Percentiles rank a stretch among this genome's conserved stretches.
Conservation (phyloP, 805 yeast species). For the Ascoidea rubescens region DNA sequence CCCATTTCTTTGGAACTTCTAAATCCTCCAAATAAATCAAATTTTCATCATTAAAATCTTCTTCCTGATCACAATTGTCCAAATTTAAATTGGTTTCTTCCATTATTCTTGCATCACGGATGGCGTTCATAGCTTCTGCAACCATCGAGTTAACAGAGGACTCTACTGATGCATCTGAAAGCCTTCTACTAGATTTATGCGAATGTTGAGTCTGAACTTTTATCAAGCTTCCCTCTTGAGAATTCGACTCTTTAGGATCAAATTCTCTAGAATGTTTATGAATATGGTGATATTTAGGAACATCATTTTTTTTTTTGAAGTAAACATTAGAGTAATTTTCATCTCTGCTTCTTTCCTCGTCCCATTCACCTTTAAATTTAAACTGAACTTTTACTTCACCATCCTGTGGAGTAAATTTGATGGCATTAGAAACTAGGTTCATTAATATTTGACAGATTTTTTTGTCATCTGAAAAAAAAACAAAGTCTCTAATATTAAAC, state of each 20-base stretch:
- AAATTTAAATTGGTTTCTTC: not conserved
- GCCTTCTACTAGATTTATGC: too few species aligned
- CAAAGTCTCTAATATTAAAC: slow-evolving; percentile 38
- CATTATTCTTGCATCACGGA: not conserved
- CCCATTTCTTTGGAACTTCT: slow-evolving; percentile 32
- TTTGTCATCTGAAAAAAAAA: slow-evolving; percentile 78
- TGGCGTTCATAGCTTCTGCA: not conserved
- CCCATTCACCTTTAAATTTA: slow-evolving; percentile 59
- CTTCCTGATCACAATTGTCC: not conserved
- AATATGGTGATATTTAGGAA: slow-evolving; percentile 18
- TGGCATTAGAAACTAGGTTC: slow-evolving; percentile 81
- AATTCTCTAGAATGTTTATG: slow-evolving; percentile 29
- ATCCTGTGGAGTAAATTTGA: slow-evolving; percentile 85
- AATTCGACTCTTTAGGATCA: slow-evolving; percentile 9
- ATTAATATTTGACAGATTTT: slow-evolving; percentile 83
- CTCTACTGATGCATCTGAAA: not conserved
- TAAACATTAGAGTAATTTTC: slow-evolving; percentile 31
- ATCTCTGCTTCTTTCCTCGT: slow-evolving; percentile 30
- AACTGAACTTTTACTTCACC: slow-evolving; percentile 63
- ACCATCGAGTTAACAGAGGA: slow-evolving; percentile 4
- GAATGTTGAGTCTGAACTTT: too few species aligned
- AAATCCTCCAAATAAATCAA: not conserved
- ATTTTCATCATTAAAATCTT: not conserved
- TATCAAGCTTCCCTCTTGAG: not conserved
- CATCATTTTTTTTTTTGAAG: slow-evolving; percentile 17